Percentiles rank a stretch among this genome's conserved stretches.
Evolutionary conservation across 139 green algal species (phyloP).

Genomic region (Marvania coccoides): DNA sequence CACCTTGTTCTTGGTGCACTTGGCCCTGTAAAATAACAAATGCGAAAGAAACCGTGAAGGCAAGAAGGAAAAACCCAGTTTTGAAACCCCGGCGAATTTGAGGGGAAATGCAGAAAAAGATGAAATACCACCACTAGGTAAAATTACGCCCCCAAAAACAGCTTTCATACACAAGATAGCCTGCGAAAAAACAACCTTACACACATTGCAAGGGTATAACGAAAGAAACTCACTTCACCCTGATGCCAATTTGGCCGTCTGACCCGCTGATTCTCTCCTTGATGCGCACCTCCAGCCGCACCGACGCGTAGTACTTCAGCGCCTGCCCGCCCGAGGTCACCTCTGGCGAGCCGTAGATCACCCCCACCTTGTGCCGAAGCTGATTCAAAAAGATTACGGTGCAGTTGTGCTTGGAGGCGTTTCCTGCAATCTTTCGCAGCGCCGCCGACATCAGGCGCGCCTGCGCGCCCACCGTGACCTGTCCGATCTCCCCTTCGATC

Average conservation of each 20-base stretch:
- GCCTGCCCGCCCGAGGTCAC: conserved; percentile 86
- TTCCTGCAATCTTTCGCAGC: conserved; percentile 82
- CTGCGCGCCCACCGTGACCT: conserved; percentile 65
- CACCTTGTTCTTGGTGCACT: conserved; percentile 89
- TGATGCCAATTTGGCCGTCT: conserved; percentile 50
- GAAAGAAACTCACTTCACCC: conserved; percentile 54
- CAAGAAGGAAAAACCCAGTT: too few relatives aligned
- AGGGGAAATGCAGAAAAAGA: too few relatives aligned
- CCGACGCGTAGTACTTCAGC: conserved; percentile 87
- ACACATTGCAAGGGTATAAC: too few relatives aligned
- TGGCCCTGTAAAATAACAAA: neutral
- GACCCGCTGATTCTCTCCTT: conserved; percentile 53
- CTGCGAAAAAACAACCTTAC: too few relatives aligned
- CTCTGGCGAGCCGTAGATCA: conserved; percentile 92
- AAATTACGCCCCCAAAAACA: neutral
- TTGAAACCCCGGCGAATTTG: too few relatives aligned
- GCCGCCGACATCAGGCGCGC: conserved; percentile 89
- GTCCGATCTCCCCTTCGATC: conserved; percentile 89
- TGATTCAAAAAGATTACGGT: conserved; percentile 95
- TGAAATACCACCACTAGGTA: too few relatives aligned
- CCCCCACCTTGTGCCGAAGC: conserved; percentile 82
- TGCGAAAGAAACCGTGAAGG: too few relatives aligned
- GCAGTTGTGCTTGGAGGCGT: conserved; percentile 63
- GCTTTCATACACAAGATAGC: neutral
- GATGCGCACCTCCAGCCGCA: conserved; percentile 58